A percentile compares a stretch with the other conserved stretches of the same genome.
Conservation (phyloP, 2,329 filamentous ascomycete species). For the Macrophomina pseudophaseolina region DNA sequence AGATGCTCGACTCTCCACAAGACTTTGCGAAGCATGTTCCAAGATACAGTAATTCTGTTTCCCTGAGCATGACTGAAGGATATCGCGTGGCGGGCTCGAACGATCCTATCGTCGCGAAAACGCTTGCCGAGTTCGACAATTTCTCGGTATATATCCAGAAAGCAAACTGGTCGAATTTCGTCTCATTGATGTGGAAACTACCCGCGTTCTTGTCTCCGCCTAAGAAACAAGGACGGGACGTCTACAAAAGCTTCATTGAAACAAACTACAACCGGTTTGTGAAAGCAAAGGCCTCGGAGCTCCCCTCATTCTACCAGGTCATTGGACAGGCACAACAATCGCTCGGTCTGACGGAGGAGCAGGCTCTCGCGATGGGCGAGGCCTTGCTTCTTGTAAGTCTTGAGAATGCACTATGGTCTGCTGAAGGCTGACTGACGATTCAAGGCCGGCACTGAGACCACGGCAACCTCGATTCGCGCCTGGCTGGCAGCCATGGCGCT, state of each 20-base stretch:
- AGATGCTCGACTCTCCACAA: not conserved
- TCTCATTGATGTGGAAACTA: not conserved
- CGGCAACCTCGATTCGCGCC: slow-evolving; percentile 36
- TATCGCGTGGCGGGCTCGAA: not conserved
- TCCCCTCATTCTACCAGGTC: not conserved
- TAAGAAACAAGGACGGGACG: not conserved
- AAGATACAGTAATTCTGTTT: not conserved
- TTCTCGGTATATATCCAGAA: not conserved
- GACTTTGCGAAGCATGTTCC: not conserved
- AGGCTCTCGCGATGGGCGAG: not conserved
- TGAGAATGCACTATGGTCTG: too few relatives aligned
- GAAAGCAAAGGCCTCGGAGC: not conserved
- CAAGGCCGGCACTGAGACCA: slow-evolving; percentile 25
- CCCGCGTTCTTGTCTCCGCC: not conserved
- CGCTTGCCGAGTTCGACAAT: not conserved
- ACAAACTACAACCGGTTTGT: not conserved
- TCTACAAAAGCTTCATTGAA: too few relatives aligned
- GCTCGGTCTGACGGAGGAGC: not conserved
- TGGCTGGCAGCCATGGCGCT: slow-evolving; percentile 40
- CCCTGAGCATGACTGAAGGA: not conserved
- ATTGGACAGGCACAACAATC: not conserved
- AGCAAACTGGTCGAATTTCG: not conserved
- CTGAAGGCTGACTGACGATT: not conserved
- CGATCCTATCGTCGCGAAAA: not conserved
- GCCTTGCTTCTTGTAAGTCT: not conserved